Base-by-base conservation (phyloP, 1,139 yeast genomes). In the Pneumocystis jirovecii region DNA sequence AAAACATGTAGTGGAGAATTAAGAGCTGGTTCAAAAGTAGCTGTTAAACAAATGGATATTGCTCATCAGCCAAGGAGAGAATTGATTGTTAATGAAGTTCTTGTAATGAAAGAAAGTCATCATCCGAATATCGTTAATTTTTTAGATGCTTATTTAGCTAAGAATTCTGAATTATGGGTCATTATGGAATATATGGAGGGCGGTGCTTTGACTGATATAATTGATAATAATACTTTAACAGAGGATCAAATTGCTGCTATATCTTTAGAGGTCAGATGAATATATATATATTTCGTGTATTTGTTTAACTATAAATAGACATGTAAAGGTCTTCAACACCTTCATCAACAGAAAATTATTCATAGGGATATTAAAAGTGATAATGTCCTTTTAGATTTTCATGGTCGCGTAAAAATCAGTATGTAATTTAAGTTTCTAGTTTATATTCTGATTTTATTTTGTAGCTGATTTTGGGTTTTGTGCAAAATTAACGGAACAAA, bases 151-250 rank as follows among this genome's bases (percentile, higher is more conserved):
- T 91, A 85, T 73, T 76, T 91, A 66, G 77, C 87, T 62, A 76
- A 74, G 25, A 71, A 73, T 31, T 82, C 83, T 56, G 96, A 79
- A 67, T 79, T 89, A 68, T 89, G 96, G 96, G 96, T 89, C 25
- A 87, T 89, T 39, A 89, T 89, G 97, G 97, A 89, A 74, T 90
- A 84, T 74, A 89, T 89, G 97, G 96, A 90, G 74, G 93, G 93
- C 66, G 93, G 93, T 1, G 84, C 90, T 1, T 75, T 86, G 68
- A 93, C 97, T 0, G 98, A 93, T 77, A 88, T 95, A 61, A 91
- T 93, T 74, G 95, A 87, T 67, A 85, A 83, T 72, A 86, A 89
- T 74, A 73, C 75, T 21, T 67, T 95, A 84, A 84, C 90, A 1
- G 98, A 95, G 73, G 88, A 87, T 35, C 97, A 95, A 76, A 93